Percentiles rank a stretch among this genome's conserved stretches.
Conservation (phyloP, 768 basidiomycete species). For the Mycena galericulata region DNA sequence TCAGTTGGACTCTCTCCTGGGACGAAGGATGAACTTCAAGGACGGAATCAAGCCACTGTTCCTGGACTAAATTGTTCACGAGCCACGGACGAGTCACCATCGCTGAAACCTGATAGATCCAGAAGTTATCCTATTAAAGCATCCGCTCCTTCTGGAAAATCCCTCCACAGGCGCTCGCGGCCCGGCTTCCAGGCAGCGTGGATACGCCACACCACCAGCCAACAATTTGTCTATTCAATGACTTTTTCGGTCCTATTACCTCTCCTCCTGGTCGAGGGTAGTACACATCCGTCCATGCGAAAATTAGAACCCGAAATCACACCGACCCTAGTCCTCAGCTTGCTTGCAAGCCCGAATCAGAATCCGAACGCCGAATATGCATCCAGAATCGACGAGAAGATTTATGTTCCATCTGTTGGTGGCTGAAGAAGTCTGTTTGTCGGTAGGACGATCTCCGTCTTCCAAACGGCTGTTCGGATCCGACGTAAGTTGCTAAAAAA, state of each 20-base stretch:
- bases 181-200: slow-evolving; percentile 24
- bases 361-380: not conserved
- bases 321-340: not conserved
- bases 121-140: not conserved
- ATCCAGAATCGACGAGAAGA: not conserved
- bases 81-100: not conserved
- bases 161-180: not conserved
- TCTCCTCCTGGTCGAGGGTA: not conserved
- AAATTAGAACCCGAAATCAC: not conserved
- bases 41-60: not conserved
- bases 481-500: not conserved
- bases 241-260: slow-evolving; percentile 4
- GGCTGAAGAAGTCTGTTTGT: not conserved
- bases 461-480: not conserved
- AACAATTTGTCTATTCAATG: slow-evolving; percentile 4
- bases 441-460: not conserved
- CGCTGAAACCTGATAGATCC: slow-evolving; percentile 3
- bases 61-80: not conserved
- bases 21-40: not conserved
- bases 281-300: not conserved
- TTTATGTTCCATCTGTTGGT: not conserved
- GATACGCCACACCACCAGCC: not conserved
- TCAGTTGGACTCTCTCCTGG: not conserved
- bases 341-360: not conserved
- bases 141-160: slow-evolving; percentile 26